Percentiles rank a stretch among this genome's conserved stretches.
Evolutionary conservation across 2,329 filamentous ascomycete species (phyloP).

Genomic region (Coniochaeta sp.): DNA sequence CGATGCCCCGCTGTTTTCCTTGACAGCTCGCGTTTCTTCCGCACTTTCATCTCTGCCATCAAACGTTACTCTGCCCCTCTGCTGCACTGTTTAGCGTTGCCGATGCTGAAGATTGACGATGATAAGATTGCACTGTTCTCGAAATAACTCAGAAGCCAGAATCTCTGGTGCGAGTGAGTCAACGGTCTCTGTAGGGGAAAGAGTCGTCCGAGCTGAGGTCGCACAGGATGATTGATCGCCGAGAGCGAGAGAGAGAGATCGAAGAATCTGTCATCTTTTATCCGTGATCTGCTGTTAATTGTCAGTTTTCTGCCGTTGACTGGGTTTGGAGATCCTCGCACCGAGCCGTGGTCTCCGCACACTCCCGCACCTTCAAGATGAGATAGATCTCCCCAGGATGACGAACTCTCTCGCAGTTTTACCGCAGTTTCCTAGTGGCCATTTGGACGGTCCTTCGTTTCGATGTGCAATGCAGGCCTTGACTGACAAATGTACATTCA

Average conservation of each 20-base stretch:
- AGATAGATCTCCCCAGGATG: neutral
- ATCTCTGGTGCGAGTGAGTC: neutral
- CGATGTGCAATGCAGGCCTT: neutral
- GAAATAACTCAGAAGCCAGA: neutral
- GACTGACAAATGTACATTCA: neutral
- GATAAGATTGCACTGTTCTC: neutral
- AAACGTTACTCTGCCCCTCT: neutral
- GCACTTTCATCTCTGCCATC: neutral
- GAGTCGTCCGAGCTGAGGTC: neutral
- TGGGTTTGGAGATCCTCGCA: neutral
- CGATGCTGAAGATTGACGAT: neutral
- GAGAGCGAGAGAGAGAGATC: too few relatives aligned
- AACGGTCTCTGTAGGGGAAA: neutral
- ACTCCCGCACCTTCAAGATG: neutral
- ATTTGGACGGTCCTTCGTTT: neutral
- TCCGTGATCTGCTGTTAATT: neutral
- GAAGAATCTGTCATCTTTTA: neutral
- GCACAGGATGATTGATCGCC: neutral
- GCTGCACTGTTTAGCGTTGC: neutral
- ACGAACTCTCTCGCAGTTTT: neutral
- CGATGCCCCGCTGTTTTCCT: neutral
- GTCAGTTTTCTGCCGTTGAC: neutral
- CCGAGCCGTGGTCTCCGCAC: neutral
- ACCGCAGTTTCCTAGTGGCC: neutral
- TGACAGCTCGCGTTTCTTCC: neutral